Evolutionary conservation across 495 filamentous ascomycete species (phyloP), one percentile per base, ranked within the genome.

Genomic region (Aspergillus mulundensis): DNA sequence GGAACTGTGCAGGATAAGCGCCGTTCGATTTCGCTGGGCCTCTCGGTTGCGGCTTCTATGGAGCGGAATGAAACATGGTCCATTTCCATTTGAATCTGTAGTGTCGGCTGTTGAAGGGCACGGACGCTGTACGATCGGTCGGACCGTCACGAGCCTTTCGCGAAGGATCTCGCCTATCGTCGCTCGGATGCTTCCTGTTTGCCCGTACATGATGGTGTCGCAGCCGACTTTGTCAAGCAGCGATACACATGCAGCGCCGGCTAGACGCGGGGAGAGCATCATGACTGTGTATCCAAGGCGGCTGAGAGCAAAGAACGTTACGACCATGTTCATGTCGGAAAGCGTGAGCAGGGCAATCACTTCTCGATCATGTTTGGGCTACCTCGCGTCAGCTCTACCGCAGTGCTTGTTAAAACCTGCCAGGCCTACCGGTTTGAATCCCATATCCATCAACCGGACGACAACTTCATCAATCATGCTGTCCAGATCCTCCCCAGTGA

Each of bases 201-300:
- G 63, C 5, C 71, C 69, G 49, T 74, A 73, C 8, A 81, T 56
- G 19, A 82, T 66, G 12, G 70, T 68, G 49, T 76, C 73, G 19
- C 78, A 81, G 3, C 67, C 58, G 5, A 77, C 76, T 14, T 70
- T 67, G 41, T 74, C 61, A 0, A 86, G 69, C 4, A 86, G 62
- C 28, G 79, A 76, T 15, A 77, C 70, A 55, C 76, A 81, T 25
- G 82, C 83, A 5, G 68, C 64, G 0, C 75, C 67, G 7, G 79
- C 73, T 15, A 86, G 65, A 36, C 84, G 77, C 15, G 81, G 81
- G 0, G 84, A 87, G 11, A 87, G 66, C 57, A 81, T 78, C 60
- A 87, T 73, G 20, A 78, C 71, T 6, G 77, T 81, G 57, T 80
- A 82, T 21, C 83, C 84, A 3, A 85, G 64, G 16, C 84, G 74